Percentiles rank a stretch among this genome's conserved stretches.
Evolutionary conservation across 805 yeast species (phyloP).

Genomic region (Peterozyma toletana): DNA sequence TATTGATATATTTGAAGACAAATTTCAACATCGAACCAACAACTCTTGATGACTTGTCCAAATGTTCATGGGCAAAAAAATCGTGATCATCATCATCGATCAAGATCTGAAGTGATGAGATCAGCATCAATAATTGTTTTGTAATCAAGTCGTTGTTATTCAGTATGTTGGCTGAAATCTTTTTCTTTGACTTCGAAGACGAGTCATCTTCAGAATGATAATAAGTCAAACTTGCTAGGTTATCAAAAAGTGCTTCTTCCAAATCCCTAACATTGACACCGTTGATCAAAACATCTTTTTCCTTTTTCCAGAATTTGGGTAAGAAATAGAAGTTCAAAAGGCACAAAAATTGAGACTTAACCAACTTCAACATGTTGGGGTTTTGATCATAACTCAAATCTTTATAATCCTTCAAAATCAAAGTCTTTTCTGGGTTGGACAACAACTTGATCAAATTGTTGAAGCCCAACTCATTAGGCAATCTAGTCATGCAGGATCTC

Average conservation of each 20-base stretch:
- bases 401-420: conserved; percentile 19
- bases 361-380: conserved; percentile 19
- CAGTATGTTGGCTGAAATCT: conserved; percentile 9
- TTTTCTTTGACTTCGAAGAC: conserved; percentile 13
- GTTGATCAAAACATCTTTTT: conserved; percentile 18
- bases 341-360: conserved; percentile 23
- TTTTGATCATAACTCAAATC: conserved; percentile 1
- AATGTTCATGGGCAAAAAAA: conserved; percentile 1
- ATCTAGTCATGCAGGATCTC: conserved; percentile 49
- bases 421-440: conserved; percentile 25
- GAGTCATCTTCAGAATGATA: too few species aligned
- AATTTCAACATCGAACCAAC: conserved; percentile 29
- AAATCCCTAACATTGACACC: conserved; percentile 21
- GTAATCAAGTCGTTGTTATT: conserved; percentile 22
- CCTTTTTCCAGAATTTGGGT: conserved; percentile 31
- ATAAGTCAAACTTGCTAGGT: conserved; percentile 19
- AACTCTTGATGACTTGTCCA: conserved; percentile 16
- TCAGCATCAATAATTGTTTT: conserved; percentile 28
- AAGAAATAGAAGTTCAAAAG: conserved; percentile 29
- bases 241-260: conserved; percentile 24
- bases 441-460: conserved; percentile 32
- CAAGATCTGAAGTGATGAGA: conserved; percentile 29
- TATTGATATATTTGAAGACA: conserved; percentile 30
- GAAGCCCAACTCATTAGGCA: conserved; percentile 39
- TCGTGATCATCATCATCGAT: conserved; percentile 11